Evolutionary conservation across 345 rosid genomes (phyloP), one percentile per base, ranked within the genome.

Genomic region (Sisymbrium altissimum): DNA sequence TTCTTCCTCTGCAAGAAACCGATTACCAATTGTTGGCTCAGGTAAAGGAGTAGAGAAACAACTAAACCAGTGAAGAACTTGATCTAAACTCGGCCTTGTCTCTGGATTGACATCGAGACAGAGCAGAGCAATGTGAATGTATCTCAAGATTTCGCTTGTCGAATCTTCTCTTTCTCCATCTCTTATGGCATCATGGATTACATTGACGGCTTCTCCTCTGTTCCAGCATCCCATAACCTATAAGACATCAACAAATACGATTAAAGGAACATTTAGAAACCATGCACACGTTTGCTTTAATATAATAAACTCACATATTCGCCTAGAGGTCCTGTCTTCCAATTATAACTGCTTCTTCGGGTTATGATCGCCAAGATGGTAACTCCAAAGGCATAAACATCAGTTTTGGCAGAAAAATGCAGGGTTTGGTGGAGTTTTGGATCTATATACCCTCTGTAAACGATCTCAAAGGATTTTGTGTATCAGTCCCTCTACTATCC

Each of bases 341-440:
- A 8, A 43, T 0, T n/a, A 25, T 0, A 2, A 17, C 7, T 7
- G 6, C n/a, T 56, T 40, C 73, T 66, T 52, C 61, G 30, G 38
- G 14, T 68, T 17, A 75, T 62, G 21, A 75, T 53, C 18, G 11
- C 25, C 74, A 75, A 53, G 32, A 68, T 68, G 14, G 70, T 61
- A 68, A 75, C 43, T 52, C 79, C 79, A 43, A 75, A 68, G n/a
- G 33, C 8, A 75, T 68, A 76, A 17, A 76, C 70, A 62, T 76
- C 75, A 54, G 50, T 45, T 66, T 66, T 74, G 21, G 29, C 5
- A 7, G 62, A 66, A 27, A 58, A n/a, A 35, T 44, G 72, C 5
- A 30, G n/a, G 17, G 50, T 43, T 7, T 2, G 32, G 0, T 0
- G 0, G 12, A 17, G 46, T 2, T 18, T 18, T 11, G 68, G 73